Base-by-base conservation (phyloP, 2,329 filamentous ascomycete species). In the Mycogone perniciosa region DNA sequence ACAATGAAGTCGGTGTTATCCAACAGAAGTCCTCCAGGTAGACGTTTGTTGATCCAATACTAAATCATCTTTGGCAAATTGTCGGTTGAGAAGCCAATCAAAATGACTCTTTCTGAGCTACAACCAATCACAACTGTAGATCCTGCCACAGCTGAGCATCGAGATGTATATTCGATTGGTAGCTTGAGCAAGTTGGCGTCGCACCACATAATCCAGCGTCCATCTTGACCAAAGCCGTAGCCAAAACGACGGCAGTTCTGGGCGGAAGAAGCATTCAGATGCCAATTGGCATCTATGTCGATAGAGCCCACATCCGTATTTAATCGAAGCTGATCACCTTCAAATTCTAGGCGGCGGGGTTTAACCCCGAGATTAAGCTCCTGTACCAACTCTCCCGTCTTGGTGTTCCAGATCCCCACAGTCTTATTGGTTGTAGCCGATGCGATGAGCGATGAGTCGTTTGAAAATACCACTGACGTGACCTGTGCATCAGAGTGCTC, bases 61-160 rank as follows among this genome's bases (percentile, higher is more conserved):
- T 20, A 20, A 3, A 20, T 20, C 20, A 20, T 20, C 20, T 20
- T 20, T 26, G 13, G 38, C 44, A 43, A 10, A 27, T 20, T 27
- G 5, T n/a, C 9, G 10, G 37, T 11, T 20, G 37, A 33, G 31
- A 49, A 31, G 9, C 38, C 47, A 27, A 43, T 49, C 3, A 49
- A 33, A 10, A 43, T 35, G 13, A 49, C 39, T 6, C 31, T 49
- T 4, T 38, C 47, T 49, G 39, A 49, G 7, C 5, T 26, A 41
- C 47, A 43, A 11, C 47, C 47, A 31, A 49, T 49, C 4, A 41
- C 47, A 27, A 49, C 37, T 31, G 47, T 49, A 43, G 27, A 33
- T 44, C 39, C 47, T 35, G 39, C 44, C 31, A 49, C 31, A 44
- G 47, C 38, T 42, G 39, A 49, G 47, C 29, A 35, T 34, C 2